phyloP scores from a whole-genome alignment of 2,329 filamentous ascomycete species.

The Lomentospora prolificans region DNA sequence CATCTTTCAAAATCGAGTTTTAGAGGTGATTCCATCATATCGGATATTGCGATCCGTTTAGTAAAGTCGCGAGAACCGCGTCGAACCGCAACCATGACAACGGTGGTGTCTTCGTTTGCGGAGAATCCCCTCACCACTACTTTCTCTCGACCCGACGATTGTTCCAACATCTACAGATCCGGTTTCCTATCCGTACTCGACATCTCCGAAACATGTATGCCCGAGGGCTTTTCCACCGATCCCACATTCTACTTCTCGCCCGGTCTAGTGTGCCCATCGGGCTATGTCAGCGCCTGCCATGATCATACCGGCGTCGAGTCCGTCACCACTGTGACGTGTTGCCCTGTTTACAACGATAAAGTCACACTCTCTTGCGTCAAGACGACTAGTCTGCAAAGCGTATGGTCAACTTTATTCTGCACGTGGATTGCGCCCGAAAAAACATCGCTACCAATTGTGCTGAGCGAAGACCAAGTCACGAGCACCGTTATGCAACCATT shows the following conservation, averaged over 20 bases:
- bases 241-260: constrained; percentile 21
- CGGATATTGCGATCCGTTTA: too few species aligned
- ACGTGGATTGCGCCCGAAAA: constrained; percentile 22
- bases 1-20: too few species aligned
- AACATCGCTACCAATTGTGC: constrained; percentile 17
- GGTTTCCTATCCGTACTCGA: constrained; percentile 16
- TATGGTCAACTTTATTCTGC: constrained; percentile 21
- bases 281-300: constrained; percentile 20
- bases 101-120: constrained; percentile 15
- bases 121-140: constrained; percentile 18
- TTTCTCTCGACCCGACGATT: constrained; percentile 15
- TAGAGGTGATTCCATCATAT: too few species aligned
- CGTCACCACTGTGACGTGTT: constrained; percentile 26
- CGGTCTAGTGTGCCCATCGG: constrained; percentile 21
- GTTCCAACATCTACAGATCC: constrained; percentile 15
- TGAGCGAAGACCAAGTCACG: constrained; percentile 15
- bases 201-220: constrained; percentile 18
- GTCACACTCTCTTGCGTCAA: constrained; percentile 20
- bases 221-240: constrained; percentile 17
- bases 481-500: constrained; percentile 15
- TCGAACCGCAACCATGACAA: too few species aligned
- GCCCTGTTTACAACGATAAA: constrained; percentile 17
- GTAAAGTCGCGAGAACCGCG: too few species aligned
- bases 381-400: constrained; percentile 13
- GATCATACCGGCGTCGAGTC: constrained; percentile 16